Evolutionary conservation across 176 grass and related monocot species (phyloP), one percentile per base, ranked within the genome.

Genomic region (Hordeum marinum): DNA sequence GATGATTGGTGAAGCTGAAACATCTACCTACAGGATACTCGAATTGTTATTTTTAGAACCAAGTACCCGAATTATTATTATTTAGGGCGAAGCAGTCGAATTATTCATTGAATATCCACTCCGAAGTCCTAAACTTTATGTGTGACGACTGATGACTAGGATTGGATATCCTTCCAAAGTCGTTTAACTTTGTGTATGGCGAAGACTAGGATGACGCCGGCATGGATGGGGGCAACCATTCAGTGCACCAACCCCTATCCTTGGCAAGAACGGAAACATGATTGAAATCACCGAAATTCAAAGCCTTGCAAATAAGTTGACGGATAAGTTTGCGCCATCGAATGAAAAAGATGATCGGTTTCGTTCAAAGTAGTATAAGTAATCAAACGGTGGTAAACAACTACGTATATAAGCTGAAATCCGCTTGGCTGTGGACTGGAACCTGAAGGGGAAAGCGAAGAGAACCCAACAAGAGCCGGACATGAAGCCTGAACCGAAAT

Each of bases 1-100:
- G 27, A 55, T 68, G 73, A 68, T 25, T 79, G 66, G 23, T 88
- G 36, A 24, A 55, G 52, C 57, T 82, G 64, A 50, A 72, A 52
- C 54, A 78, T 86, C 72, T 54, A 82, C 40, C 62, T 82, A 77
- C 82, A 89, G 41, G 78, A 23, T 0, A 75, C 36, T 9, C 2
- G 12, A 55, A 71, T 81, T n/a, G n/a, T 85, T 42, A 50, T 50
- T 50, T 50, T 1, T 50, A 50, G 46, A 17, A 50, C 43, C 12
- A 14, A 50, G 48, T 2, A 0, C 5, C 6, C 6, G 12, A 72
- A 70, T 80, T 26, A 37, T 85, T 42, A n/a, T n/a, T n/a, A n/a
- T n/a, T n/a, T 14, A 1, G 14, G 14, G 13, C 43, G 43, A 14
- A 50, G 48, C 6, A 0, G 15, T 8, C 6, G 12, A 72, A 70